phyloP scores from a whole-genome alignment of 345 rosid genomes.

The Carallia pectinifolia region DNA sequence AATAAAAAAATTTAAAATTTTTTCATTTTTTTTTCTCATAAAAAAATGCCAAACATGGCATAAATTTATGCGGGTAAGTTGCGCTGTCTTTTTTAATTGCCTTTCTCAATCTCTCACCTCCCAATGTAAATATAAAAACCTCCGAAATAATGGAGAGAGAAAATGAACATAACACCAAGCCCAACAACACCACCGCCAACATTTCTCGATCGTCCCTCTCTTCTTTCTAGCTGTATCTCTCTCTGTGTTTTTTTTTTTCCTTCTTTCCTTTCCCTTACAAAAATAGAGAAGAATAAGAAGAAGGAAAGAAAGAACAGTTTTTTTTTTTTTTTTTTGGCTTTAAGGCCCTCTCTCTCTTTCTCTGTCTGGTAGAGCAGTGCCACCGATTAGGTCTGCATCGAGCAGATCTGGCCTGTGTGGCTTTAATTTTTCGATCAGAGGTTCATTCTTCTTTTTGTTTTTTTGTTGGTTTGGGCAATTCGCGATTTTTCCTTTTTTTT shows the following conservation, averaged over 20 bases:
- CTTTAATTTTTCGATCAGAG: neutral
- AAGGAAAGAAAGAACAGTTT: no score
- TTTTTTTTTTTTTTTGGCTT: no score
- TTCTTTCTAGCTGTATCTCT: neutral
- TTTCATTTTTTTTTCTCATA: no score
- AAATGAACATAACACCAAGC: neutral
- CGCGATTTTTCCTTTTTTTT: no score
- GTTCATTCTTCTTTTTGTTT: neutral
- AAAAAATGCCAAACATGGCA: neutral
- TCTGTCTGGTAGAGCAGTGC: neutral
- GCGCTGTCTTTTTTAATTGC: slow-evolving; percentile 44
- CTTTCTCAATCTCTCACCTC: neutral
- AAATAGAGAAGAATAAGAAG: neutral
- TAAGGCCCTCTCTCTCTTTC: neutral
- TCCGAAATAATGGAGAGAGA: slow-evolving; percentile 11
- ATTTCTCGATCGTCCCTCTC: neutral
- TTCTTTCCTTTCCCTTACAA: neutral
- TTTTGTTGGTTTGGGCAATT: no score
- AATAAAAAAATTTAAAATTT: no score
- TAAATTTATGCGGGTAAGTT: slow-evolving; percentile 45
- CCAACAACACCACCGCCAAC: neutral
- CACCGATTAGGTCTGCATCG: neutral
- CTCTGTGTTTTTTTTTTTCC: neutral
- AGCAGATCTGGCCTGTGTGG: neutral
- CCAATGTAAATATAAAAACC: no score